Evolutionary conservation across 768 basidiomycete genomes (phyloP).

Genomic region (Clitopilus hobsonii): DNA sequence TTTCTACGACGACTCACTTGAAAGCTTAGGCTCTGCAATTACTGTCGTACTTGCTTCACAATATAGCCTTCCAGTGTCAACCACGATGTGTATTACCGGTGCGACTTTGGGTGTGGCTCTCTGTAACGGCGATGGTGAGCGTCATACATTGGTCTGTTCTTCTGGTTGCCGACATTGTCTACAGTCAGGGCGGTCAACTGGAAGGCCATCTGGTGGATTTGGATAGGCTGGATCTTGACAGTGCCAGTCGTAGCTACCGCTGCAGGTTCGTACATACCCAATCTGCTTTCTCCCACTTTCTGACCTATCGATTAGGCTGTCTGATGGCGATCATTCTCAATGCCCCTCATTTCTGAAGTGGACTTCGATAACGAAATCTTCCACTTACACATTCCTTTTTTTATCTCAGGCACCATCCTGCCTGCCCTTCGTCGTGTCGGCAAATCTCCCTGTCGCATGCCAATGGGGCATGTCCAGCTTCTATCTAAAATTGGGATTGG

Average conservation of each 20-base stretch:
- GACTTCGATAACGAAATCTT: background rate
- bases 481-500: background rate
- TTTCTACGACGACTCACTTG: background rate
- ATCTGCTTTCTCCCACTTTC: background rate
- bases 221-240: constrained; percentile 21
- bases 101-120: constrained; percentile 21
- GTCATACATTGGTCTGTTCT: background rate
- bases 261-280: constrained; percentile 1
- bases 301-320: constrained; percentile 6
- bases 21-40: constrained; percentile 13
- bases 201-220: constrained; percentile 22
- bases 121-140: constrained; percentile 21
- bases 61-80: constrained; percentile 22
- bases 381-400: background rate
- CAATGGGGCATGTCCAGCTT: no score
- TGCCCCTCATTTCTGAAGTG: constrained; percentile 16
- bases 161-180: background rate
- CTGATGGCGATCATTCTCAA: constrained; percentile 22
- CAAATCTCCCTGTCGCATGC: no score
- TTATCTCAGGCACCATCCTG: background rate
- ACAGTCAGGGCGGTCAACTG: constrained; percentile 19
- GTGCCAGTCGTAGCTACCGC: constrained; percentile 19
- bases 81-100: constrained; percentile 24
- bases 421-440: no score
- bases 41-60: constrained; percentile 26